phyloP scores from a whole-genome alignment of 169 alveolate genomes.

The Neospora caninum region DNA sequence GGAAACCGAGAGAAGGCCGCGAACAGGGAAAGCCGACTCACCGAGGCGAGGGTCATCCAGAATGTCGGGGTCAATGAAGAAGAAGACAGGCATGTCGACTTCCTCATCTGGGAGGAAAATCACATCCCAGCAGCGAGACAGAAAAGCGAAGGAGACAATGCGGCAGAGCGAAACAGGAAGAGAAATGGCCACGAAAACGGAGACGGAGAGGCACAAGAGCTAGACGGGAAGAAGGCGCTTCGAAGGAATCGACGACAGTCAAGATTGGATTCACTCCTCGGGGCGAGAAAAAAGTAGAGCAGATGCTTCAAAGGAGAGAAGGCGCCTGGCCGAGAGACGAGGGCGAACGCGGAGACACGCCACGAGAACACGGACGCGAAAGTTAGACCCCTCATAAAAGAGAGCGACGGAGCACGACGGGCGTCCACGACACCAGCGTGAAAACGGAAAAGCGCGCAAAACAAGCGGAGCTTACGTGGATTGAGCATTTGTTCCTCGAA shows the following conservation, averaged over 20 bases:
- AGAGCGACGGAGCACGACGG: not conserved
- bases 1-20: not conserved
- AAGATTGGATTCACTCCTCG: too few species aligned
- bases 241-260: too few species aligned
- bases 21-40: constrained; percentile 13
- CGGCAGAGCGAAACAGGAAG: not conserved
- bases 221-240: too few species aligned
- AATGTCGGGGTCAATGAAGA: constrained; percentile 92
- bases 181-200: not conserved
- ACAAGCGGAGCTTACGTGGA: constrained; percentile 79
- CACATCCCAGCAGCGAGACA: not conserved
- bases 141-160: not conserved
- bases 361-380: not conserved
- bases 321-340: not conserved
- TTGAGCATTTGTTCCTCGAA: constrained; percentile 94
- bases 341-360: not conserved
- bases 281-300: too few species aligned
- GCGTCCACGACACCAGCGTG: not conserved
- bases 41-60: constrained; percentile 87
- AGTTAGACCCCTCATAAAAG: not conserved
- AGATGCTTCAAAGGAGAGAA: not conserved
- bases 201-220: not conserved
- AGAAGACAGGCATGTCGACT: constrained; percentile 94
- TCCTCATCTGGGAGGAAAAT: constrained; percentile 81
- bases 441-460: not conserved